Conservation (phyloP, 768 basidiomycete genomes). For the Boletus pseudo-olivaceus region DNA sequence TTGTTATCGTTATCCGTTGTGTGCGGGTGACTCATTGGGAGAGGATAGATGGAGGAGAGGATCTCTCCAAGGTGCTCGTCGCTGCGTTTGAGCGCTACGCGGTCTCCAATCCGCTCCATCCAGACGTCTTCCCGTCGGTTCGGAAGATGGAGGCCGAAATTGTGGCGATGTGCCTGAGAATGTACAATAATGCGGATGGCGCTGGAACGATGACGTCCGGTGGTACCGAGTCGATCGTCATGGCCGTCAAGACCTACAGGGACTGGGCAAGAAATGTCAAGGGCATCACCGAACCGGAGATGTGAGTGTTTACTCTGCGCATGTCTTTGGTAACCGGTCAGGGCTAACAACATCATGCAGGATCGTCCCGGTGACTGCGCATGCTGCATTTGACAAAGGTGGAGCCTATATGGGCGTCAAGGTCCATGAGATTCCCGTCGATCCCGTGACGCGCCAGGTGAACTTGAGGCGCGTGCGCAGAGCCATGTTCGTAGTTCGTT, state of each 20-base stretch:
- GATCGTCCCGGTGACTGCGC: conserved; percentile 79
- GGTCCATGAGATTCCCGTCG: conserved; percentile 81
- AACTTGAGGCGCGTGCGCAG: conserved; percentile 72
- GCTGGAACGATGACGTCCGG: conserved; percentile 94
- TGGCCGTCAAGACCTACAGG: conserved; percentile 91
- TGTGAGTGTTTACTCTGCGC: conserved; percentile 46
- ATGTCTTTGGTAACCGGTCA: neutral
- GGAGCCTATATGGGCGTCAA: conserved; percentile 87
- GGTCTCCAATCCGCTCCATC: conserved; percentile 88
- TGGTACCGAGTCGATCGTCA: conserved; percentile 94
- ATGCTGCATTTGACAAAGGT: conserved; percentile 95
- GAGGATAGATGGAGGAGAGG: conserved; percentile 74
- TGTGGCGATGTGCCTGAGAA: conserved; percentile 78
- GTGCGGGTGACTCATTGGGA: neutral
- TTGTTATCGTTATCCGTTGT: no score
- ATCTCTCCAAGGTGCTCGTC: conserved; percentile 72
- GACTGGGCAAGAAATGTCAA: conserved; percentile 87
- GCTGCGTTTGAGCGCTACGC: conserved; percentile 80
- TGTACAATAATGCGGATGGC: conserved; percentile 83
- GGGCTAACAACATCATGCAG: conserved; percentile 36
- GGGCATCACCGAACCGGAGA: conserved; percentile 89
- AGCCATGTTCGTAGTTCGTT: conserved; percentile 67
- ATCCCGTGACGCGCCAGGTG: conserved; percentile 72
- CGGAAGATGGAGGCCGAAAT: conserved; percentile 98
- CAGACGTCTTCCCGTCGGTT: conserved; percentile 88